phyloP scores from a whole-genome alignment of 768 basidiomycete genomes.

The Arthromyces matolae region DNA sequence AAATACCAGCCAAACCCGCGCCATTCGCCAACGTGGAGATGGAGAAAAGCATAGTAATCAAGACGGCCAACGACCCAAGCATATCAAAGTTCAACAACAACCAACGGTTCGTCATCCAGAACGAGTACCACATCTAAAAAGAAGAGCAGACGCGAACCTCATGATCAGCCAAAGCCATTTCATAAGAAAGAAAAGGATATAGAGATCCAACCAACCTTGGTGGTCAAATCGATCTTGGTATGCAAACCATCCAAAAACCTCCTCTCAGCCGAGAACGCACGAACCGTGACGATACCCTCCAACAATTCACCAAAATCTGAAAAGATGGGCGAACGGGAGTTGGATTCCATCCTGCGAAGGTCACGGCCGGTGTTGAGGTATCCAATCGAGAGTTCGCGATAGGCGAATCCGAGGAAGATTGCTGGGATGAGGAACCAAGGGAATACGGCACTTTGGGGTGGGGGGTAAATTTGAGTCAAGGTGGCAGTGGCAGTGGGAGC shows the following conservation, averaged over 20 bases:
- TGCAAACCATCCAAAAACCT: conserved; percentile 76
- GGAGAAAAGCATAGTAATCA: conserved; percentile 74
- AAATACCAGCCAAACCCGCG: conserved; percentile 64
- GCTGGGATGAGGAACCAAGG: conserved; percentile 84
- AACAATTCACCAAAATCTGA: conserved; percentile 79
- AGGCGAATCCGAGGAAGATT: conserved; percentile 65
- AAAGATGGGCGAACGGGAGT: conserved; percentile 79
- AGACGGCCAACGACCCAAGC: conserved; percentile 68
- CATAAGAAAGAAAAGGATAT: background rate
- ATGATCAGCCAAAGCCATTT: no score
- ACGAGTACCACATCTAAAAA: conserved; percentile 83
- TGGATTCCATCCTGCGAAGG: conserved; percentile 87
- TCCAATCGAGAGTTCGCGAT: conserved; percentile 65
- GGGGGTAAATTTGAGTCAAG: background rate
- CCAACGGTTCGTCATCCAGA: conserved; percentile 92
- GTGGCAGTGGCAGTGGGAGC: background rate
- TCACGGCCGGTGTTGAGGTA: conserved; percentile 82
- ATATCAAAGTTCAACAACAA: conserved; percentile 79
- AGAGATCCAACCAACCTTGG: conserved; percentile 43
- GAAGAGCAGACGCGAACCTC: no score
- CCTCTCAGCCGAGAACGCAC: conserved; percentile 82
- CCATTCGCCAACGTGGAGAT: conserved; percentile 52
- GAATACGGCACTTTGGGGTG: conserved; percentile 53
- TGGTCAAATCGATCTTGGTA: conserved; percentile 72
- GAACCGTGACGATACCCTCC: conserved; percentile 88